Evolutionary conservation across 176 grass and related monocot genomes (phyloP).

Genomic region (Musa troglodytarum): DNA sequence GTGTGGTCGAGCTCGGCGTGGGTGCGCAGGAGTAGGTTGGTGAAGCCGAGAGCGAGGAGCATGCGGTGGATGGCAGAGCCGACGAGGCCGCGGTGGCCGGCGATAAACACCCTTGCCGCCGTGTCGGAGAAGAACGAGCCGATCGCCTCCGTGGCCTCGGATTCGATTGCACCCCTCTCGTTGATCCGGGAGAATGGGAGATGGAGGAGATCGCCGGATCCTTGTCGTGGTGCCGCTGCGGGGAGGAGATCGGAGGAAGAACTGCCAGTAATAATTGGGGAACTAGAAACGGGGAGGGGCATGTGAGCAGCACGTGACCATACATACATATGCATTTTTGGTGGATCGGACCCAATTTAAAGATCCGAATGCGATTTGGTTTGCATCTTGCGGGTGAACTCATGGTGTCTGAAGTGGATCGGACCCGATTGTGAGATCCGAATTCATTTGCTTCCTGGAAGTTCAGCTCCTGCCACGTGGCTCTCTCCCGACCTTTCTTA

Average conservation of each 20-base stretch:
- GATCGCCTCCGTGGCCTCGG: background rate
- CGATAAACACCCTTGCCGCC: conserved; percentile 54
- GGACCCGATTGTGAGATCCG: too few relatives aligned
- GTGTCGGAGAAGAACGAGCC: conserved; percentile 52
- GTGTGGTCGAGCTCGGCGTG: conserved; percentile 65
- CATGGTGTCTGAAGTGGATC: too few relatives aligned
- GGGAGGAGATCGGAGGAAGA: background rate
- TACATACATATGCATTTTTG: too few relatives aligned
- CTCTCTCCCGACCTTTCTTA: too few relatives aligned
- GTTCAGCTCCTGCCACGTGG: too few relatives aligned
- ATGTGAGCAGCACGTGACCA: background rate
- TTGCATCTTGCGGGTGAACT: too few relatives aligned
- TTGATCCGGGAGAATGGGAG: background rate
- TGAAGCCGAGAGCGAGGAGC: conserved; percentile 45
- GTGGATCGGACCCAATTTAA: too few relatives aligned
- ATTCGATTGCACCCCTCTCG: background rate
- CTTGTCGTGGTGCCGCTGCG: too few relatives aligned
- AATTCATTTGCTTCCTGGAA: too few relatives aligned
- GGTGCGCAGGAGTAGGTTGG: conserved; percentile 46
- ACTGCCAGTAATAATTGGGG: background rate
- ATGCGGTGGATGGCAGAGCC: conserved; percentile 51
- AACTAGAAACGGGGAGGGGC: background rate
- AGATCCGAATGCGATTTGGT: too few relatives aligned
- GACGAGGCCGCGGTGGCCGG: conserved; percentile 60
- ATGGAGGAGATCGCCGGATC: background rate